Base-by-base conservation (phyloP, 2,329 filamentous ascomycete species). In the Diplodia intermedia region DNA sequence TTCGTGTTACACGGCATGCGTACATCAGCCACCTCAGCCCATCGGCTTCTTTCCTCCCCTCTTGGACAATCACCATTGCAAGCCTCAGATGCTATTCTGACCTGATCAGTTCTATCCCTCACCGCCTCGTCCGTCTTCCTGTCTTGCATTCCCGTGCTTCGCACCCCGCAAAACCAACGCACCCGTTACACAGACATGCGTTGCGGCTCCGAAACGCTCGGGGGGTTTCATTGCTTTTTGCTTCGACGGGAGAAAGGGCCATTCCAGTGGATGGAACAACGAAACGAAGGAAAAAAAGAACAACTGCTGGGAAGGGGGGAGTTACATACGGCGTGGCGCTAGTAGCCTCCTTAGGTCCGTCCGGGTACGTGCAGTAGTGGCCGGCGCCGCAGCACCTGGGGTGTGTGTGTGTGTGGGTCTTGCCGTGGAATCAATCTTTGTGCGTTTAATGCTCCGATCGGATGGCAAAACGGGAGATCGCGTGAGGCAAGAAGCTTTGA, bases 281-380 rank as follows among this genome's bases (percentile, higher is more conserved):
- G 18, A 47, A 47, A 20, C 7, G 18, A 18, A 53, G 3, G 8
- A 38, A 40, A 38, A 23, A 57, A 40, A n/a, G n/a, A 40, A 40
- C 14, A 36, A 33, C 23, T 18, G 23, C 8, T 29, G 6, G 49
- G 4, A 33, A n/a, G 9, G 23, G 20, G 50, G 26, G 11, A 18
- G 43, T 15, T 14, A 8, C 43, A 18, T 49, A 26, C 20, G 26
- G 26, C 12, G 26, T 29, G 50, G 20, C 50, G 26, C 50, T 53
- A 29, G 50, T 26, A 26, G 26, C 26, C 26, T 26, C 26, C 20
- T n/a, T 53, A 53, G 20, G 4, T 4, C 53, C 53, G 18, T 26
- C 6, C 54, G 54, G 54, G 33, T 43, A 57, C n/a, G 33, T 57
- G 54, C 54, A 57, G 54, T 57, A 57, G 54, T 23, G 36, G 54